These are phyloP conservation scores for Samsoniella hepiali DNA, from an alignment of 2,329 filamentous ascomycete genomes.

Conservation along the genomic window DNA sequence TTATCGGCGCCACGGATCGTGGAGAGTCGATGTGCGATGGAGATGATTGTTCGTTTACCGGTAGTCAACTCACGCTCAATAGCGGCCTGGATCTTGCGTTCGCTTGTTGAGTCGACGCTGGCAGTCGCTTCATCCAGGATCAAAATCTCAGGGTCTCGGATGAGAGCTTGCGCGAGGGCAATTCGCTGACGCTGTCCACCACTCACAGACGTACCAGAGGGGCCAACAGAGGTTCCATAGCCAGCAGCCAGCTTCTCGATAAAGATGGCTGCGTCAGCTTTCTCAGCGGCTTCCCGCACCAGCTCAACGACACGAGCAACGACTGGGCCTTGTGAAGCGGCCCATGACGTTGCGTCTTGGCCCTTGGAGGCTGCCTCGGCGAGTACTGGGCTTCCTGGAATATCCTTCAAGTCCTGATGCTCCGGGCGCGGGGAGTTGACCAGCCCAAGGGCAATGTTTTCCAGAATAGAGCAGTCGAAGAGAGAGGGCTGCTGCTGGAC, in stretches of 20 bases:
- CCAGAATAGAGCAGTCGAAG: slow-evolving; percentile 36
- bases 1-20: slow-evolving; percentile 57
- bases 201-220: slow-evolving; percentile 44
- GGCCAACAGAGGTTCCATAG: slow-evolving; percentile 44
- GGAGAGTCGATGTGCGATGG: slow-evolving; percentile 56
- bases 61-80: slow-evolving; percentile 32
- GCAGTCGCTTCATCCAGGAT: slow-evolving; percentile 54
- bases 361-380: slow-evolving; percentile 38
- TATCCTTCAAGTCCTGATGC: slow-evolving; percentile 32
- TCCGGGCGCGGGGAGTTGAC: slow-evolving; percentile 31
- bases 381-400: slow-evolving; percentile 42
- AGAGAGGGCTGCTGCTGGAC: slow-evolving; percentile 35
- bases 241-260: slow-evolving; percentile 48
- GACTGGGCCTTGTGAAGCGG: slow-evolving; percentile 22
- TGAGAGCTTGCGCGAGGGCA: slow-evolving; percentile 47
- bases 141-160: slow-evolving; percentile 47
- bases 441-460: slow-evolving; percentile 43
- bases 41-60: slow-evolving; percentile 52
- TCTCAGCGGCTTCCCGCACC: slow-evolving; percentile 44
- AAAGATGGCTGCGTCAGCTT: slow-evolving; percentile 54
- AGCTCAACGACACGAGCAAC: slow-evolving; percentile 43
- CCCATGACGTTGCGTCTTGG: slow-evolving; percentile 24
- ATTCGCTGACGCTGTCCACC: slow-evolving; percentile 54
- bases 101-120: slow-evolving; percentile 48
- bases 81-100: slow-evolving; percentile 43